Conservation (phyloP, 2,329 filamentous ascomycete genomes). For the Fusarium pseudocircinatum region DNA sequence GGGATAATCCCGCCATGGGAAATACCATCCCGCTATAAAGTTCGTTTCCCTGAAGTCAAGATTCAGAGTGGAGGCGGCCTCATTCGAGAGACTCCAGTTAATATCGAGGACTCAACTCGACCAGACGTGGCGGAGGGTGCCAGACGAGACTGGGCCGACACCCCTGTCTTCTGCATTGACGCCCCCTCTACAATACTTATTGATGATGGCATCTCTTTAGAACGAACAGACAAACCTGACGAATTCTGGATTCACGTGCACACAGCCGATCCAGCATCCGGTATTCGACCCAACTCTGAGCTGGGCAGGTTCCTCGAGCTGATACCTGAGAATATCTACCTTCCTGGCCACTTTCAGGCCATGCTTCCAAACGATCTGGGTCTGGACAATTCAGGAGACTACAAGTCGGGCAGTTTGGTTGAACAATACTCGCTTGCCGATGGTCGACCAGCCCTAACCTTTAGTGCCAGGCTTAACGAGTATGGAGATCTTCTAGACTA, state of each 20-base stretch:
- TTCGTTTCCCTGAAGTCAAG: conserved; percentile 61
- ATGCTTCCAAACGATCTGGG: conserved; percentile 63
- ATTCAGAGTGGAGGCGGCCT: conserved; percentile 57
- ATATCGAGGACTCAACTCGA: conserved; percentile 48
- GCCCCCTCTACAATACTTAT: conserved; percentile 72
- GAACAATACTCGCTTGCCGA: conserved; percentile 64
- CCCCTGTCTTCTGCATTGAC: conserved; percentile 79
- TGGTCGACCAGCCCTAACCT: conserved; percentile 65
- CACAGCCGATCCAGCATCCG: conserved; percentile 80
- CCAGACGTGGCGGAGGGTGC: conserved; percentile 58
- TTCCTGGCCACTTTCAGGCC: conserved; percentile 64
- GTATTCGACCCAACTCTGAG: conserved; percentile 67
- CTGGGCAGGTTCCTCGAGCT: conserved; percentile 70
- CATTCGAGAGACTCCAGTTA: conserved; percentile 46
- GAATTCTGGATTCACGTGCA: conserved; percentile 82
- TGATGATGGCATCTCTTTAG: conserved; percentile 81
- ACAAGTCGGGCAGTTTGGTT: conserved; percentile 53
- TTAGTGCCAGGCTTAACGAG: conserved; percentile 66
- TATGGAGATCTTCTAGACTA: conserved; percentile 63
- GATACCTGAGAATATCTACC: conserved; percentile 67
- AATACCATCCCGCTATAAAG: conserved; percentile 69
- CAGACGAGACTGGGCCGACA: conserved; percentile 67
- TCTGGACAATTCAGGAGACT: conserved; percentile 43
- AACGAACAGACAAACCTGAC: conserved; percentile 60
- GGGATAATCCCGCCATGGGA: conserved; percentile 78